Percentiles rank a stretch among this genome's conserved stretches.
phyloP scores from a whole-genome alignment of 2,329 filamentous ascomycete species.

The Pseudocercospora crystallina region DNA sequence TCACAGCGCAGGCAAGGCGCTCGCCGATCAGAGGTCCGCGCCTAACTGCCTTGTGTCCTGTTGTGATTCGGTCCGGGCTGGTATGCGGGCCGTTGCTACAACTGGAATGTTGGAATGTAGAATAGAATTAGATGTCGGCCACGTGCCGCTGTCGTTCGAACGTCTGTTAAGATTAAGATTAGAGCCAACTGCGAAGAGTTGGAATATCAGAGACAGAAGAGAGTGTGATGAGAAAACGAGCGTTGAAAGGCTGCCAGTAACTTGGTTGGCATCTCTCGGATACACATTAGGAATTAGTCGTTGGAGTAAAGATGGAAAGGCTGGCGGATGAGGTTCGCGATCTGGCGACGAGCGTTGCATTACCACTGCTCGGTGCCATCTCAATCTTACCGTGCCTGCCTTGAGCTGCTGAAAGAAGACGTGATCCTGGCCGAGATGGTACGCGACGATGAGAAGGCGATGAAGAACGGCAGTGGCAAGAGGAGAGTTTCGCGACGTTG shows the following conservation, averaged over 20 bases:
- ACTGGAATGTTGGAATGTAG: slow-evolving; percentile 38
- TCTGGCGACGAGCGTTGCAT: too few species aligned
- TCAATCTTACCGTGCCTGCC: slow-evolving; percentile 10
- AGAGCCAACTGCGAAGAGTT: slow-evolving; percentile 7
- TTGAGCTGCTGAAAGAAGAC: too few species aligned
- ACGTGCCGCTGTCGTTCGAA: too few species aligned
- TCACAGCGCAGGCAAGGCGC: slow-evolving; percentile 8
- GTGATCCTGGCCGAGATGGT: neutral
- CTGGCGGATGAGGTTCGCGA: too few species aligned
- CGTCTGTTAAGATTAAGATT: neutral
- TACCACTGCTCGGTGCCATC: neutral
- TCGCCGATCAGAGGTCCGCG: slow-evolving; percentile 2
- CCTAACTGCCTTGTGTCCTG: slow-evolving; percentile 15
- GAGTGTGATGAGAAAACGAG: slow-evolving; percentile 6
- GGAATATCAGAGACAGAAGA: slow-evolving; percentile 6
- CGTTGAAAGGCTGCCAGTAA: too few species aligned
- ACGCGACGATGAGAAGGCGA: slow-evolving; percentile 12
- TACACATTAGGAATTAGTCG: too few species aligned
- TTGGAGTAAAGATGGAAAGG: too few species aligned
- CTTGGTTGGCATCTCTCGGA: too few species aligned
- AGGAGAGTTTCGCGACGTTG: slow-evolving; percentile 13
- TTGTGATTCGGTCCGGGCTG: slow-evolving; percentile 31
- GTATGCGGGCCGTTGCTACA: slow-evolving; percentile 37
- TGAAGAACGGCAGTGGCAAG: slow-evolving; percentile 9
- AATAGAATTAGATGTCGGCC: too few species aligned